Base-by-base conservation (phyloP, 306 rosid species). In the Acacia confusa region DNA sequence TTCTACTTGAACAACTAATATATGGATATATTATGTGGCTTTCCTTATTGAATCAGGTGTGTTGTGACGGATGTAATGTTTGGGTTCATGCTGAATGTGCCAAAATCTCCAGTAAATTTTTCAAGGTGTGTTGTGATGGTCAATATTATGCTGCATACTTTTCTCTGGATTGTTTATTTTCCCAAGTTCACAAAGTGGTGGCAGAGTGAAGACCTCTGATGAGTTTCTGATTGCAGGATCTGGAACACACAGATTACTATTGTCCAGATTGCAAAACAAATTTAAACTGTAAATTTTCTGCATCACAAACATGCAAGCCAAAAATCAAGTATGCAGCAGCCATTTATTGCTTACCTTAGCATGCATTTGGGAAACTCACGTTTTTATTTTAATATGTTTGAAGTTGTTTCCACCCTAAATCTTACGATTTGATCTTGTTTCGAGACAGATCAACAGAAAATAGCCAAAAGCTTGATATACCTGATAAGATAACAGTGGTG, bases 31-130 rank as follows among this genome's bases (percentile, higher is more conserved):
- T 76, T 85, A 60, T 81, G 85, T 71, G 52, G 73, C 82, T 80
- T 74, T 81, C 66, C 81, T 75, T 43, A 85, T 44, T 74, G 81
- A 65, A 79, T 81, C 78, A 95, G 99, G 98, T 95, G 45, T 92
- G 96, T 78, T 95, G 99, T 82, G 99, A 95, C 84, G 92, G 97
- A 79, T 95, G 99, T 86, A 89, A 93, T 77, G 99, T 95, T 76
- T 95, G 98, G 99, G 97, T 95, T 79, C 99, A 95, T 85, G 98
- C 98, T 7, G 97, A 93, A 82, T 95, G 99, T 61, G 99, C 82
- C 77, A 86, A 87, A 77, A 92, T 93, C 48, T 84, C 98, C 47
- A 53, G 85, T 65, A 69, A 86, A 77, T 84, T 86, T 72, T 85
- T 95, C 69, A 92, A 93, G 99, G 99, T 95, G 30, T 61, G 45